Evolutionary conservation across 768 basidiomycete genomes (phyloP), one percentile per base, ranked within the genome.

Genomic region (Sarcodon sp.): DNA sequence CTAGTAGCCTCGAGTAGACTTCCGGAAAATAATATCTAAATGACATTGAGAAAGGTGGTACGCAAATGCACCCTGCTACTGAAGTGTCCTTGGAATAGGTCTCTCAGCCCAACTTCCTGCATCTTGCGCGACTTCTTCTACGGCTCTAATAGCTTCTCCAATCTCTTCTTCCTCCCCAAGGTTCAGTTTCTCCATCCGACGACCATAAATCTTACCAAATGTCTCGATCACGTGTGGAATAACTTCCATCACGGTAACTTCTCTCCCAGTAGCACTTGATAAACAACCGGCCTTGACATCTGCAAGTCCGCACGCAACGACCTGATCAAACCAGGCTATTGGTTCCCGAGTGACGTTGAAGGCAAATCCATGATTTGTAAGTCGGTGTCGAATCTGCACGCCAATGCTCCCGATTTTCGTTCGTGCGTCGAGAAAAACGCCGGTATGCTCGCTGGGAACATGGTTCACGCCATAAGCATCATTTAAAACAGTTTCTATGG

Each of bases 331-430:
- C 94, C 94, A 98, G 18, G 67, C 53, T 21, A 80, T 60, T 4
- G 91, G 90, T 53, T 96, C 84, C 31, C 62, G 64, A 0, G 90
- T 89, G 50, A 97, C 70, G 63, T 99, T 99, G 60, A 97, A 67
- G 1, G 92, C 79, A 65, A 99, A 96, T 1, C 96, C 96, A 61
- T 99, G 96, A 21, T 82, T 85, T 39, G 96, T 94, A 48, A 99
- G 74, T 39, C 94, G 77, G 59, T 97, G 93, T 48, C 92, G 81
- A 47, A 98, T 82, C 63, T 97, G 92, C 46, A 99, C 90, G 39
- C 96, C 96, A 46, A 99, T 94, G 58, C 94, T 98, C 13, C 79
- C 90, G 55, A 99, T 72, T 64, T 98, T 99, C 43, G 84, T 84
- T 32, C 65, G 66, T n/a, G 71, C 66, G 57, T 86, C 75, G 46